Evolutionary conservation across 352 stramenopile genomes (phyloP).

Genomic region (Blastocystis sp.): DNA sequence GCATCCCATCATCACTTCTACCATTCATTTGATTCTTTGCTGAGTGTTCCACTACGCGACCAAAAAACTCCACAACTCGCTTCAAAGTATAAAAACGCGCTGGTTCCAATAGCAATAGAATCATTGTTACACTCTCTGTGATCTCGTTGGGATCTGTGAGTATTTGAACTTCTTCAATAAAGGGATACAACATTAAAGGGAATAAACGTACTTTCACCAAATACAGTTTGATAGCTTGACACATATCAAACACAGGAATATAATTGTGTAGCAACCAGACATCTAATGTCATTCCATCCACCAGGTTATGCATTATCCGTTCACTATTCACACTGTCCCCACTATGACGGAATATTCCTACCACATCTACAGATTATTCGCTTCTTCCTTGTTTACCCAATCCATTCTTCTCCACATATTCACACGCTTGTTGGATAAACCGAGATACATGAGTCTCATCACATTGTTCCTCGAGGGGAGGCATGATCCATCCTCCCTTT

Average conservation of each 20-base stretch:
- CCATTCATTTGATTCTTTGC: neutral
- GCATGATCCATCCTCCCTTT: neutral
- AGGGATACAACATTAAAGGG: neutral
- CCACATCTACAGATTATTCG: neutral
- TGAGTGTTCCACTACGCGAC: neutral
- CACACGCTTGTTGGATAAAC: neutral
- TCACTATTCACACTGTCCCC: neutral
- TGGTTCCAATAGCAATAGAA: neutral
- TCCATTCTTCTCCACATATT: neutral
- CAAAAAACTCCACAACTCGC: conserved; percentile 6
- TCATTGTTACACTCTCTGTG: neutral
- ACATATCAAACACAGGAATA: neutral
- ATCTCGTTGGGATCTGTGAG: neutral
- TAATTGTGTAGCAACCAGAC: neutral
- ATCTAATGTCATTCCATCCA: neutral
- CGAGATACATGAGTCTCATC: neutral
- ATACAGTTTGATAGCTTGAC: conserved; percentile 14
- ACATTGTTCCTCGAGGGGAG: neutral
- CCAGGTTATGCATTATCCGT: neutral
- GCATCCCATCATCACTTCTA: neutral
- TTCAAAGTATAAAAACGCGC: neutral
- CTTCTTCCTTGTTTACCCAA: neutral
- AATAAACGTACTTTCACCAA: neutral
- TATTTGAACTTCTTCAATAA: neutral
- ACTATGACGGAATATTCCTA: neutral